These are phyloP conservation scores for Daedaleopsis sinensis DNA, from an alignment of 768 basidiomycete genomes.

Conservation along the genomic window DNA sequence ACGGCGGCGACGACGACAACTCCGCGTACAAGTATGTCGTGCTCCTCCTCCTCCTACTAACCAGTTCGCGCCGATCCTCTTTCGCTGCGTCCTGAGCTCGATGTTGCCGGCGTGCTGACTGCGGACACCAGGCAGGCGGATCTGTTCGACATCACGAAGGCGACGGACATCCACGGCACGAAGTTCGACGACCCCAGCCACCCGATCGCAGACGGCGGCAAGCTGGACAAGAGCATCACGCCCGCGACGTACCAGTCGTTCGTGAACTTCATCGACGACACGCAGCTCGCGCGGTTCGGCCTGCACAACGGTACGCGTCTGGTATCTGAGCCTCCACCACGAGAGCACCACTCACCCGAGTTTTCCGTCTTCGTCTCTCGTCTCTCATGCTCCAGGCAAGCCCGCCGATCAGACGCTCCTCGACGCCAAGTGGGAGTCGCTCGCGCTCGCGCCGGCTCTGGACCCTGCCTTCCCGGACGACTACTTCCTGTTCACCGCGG, in stretches of 20 bases:
- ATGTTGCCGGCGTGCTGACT: background rate
- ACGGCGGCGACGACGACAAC: slow-evolving; percentile 51
- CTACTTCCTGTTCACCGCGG: slow-evolving; percentile 67
- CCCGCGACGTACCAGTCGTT: slow-evolving; percentile 61
- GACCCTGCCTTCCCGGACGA: slow-evolving; percentile 60
- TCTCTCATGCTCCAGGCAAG: slow-evolving; percentile 36
- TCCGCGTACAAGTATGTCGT: slow-evolving; percentile 53
- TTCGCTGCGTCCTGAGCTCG: background rate
- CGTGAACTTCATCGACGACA: slow-evolving; percentile 54
- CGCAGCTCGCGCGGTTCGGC: slow-evolving; percentile 61
- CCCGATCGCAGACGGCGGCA: slow-evolving; percentile 53
- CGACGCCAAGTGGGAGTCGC: slow-evolving; percentile 68
- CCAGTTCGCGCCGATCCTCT: background rate
- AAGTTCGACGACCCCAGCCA: slow-evolving; percentile 56
- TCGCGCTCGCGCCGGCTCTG: slow-evolving; percentile 57
- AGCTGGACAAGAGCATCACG: slow-evolving; percentile 47
- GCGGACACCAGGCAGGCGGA: slow-evolving; percentile 51
- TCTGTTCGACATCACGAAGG: slow-evolving; percentile 55
- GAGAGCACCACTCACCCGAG: background rate
- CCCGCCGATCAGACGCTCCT: slow-evolving; percentile 57
- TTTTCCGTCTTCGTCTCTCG: too few species aligned
- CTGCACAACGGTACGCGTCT: slow-evolving; percentile 62
- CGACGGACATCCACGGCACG: slow-evolving; percentile 63
- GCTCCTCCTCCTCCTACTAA: too few species aligned
- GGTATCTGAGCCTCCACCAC: background rate